These are phyloP conservation scores for Aspergillus sp. DNA, from an alignment of 2,329 filamentous ascomycete species.

Conservation along the genomic window DNA sequence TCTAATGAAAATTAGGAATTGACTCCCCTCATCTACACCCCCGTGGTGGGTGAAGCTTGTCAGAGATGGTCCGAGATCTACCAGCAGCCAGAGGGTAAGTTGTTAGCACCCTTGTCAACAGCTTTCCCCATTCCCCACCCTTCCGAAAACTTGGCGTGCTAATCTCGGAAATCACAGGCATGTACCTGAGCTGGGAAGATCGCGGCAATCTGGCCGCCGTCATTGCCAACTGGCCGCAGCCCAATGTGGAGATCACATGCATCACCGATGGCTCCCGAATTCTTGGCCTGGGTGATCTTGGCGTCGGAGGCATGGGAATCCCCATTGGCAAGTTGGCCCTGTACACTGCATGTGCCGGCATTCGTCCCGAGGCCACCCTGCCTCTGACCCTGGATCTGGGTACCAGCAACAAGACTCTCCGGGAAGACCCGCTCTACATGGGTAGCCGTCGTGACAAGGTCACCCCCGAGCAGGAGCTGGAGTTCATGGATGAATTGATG, in stretches of 20 bases:
- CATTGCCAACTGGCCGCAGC: conserved; percentile 88
- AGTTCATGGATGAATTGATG: conserved; percentile 98
- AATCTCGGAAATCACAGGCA: conserved; percentile 43
- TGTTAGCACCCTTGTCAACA: not conserved
- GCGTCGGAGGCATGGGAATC: conserved; percentile 97
- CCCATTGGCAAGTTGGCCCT: conserved; percentile 94
- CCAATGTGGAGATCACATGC: conserved; percentile 89
- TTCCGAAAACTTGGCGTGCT: not conserved
- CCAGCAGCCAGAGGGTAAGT: conserved; percentile 79
- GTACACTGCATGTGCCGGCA: conserved; percentile 93
- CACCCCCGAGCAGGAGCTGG: conserved; percentile 73
- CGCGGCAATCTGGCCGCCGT: conserved; percentile 85
- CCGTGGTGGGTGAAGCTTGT: conserved; percentile 83
- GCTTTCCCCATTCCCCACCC: not conserved
- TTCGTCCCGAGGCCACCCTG: conserved; percentile 71
- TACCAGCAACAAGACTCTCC: conserved; percentile 61
- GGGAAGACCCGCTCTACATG: conserved; percentile 86
- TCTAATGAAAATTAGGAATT: conserved; percentile 37
- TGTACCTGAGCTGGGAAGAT: conserved; percentile 96
- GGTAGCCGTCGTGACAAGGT: conserved; percentile 83
- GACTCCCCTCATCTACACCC: conserved; percentile 52
- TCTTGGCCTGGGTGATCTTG: conserved; percentile 87
- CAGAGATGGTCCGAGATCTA: conserved; percentile 94
- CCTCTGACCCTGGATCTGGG: conserved; percentile 64
- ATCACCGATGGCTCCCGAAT: conserved; percentile 94